Percentiles rank a stretch among this genome's conserved stretches.
These are phyloP conservation scores for Mycena sp. DNA, from an alignment of 1,284 basidiomycete species.

Conservation along the genomic window DNA sequence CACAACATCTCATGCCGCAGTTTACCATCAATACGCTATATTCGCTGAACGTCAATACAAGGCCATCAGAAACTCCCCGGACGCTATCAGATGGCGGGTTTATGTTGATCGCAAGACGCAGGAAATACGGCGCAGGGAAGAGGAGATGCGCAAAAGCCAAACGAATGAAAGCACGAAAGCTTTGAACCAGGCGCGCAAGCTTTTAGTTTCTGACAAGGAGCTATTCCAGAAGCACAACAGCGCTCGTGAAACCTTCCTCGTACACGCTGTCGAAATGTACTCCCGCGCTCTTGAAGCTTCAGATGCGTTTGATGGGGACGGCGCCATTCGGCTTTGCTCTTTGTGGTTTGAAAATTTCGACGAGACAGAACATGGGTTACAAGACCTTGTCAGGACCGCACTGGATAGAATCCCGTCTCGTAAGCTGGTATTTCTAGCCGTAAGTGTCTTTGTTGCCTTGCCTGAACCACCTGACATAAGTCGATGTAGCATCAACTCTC, in stretches of 20 bases:
- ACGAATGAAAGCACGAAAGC: slow-evolving; percentile 43
- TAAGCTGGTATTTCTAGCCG: slow-evolving; percentile 89
- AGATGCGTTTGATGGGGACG: slow-evolving; percentile 81
- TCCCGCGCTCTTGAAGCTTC: slow-evolving; percentile 76
- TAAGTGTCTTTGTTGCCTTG: slow-evolving; percentile 52
- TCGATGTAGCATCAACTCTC: slow-evolving; percentile 83
- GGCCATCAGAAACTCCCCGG: slow-evolving; percentile 74
- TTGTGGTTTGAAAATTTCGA: slow-evolving; percentile 92
- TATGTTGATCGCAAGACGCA: slow-evolving; percentile 79
- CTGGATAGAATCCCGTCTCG: slow-evolving; percentile 81
- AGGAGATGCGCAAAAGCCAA: slow-evolving; percentile 45
- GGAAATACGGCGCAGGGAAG: slow-evolving; percentile 67
- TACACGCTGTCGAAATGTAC: slow-evolving; percentile 85
- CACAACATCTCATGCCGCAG: slow-evolving; percentile 56
- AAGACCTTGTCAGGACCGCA: slow-evolving; percentile 58
- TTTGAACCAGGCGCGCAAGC: slow-evolving; percentile 38
- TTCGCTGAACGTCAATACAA: slow-evolving; percentile 93
- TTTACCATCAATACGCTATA: slow-evolving; percentile 86
- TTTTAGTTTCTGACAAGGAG: slow-evolving; percentile 50
- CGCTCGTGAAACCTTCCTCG: slow-evolving; percentile 73
- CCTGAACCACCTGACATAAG: slow-evolving; percentile 1
- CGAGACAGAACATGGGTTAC: slow-evolving; percentile 63
- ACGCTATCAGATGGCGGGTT: slow-evolving; percentile 74
- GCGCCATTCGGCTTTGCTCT: slow-evolving; percentile 85
- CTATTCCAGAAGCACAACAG: slow-evolving; percentile 68